These are phyloP conservation scores for Clarireedia homoeocarpa DNA, from an alignment of 2,329 filamentous ascomycete genomes.

Conservation along the genomic window DNA sequence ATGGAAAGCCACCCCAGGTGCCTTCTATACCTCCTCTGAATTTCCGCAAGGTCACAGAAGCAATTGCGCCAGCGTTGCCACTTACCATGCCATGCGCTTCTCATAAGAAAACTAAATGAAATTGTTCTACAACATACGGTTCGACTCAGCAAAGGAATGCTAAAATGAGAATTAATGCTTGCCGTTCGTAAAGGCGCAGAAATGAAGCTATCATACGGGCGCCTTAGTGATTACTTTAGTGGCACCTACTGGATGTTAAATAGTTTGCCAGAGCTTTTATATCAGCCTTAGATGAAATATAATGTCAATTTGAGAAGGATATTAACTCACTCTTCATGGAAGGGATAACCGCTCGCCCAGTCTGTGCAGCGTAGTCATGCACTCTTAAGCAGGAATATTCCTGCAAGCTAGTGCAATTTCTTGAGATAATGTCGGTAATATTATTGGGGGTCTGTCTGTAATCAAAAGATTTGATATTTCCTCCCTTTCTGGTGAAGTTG, in stretches of 20 bases:
- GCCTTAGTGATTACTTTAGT: background rate
- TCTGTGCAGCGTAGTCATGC: no score
- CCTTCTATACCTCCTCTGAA: constrained; percentile 6
- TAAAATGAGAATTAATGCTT: constrained; percentile 10
- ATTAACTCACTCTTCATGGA: no score
- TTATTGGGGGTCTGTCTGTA: no score
- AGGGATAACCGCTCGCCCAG: no score
- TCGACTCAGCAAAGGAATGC: constrained; percentile 11
- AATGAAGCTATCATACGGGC: constrained; percentile 1
- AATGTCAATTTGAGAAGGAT: background rate
- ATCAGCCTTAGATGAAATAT: background rate
- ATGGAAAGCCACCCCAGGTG: constrained; percentile 15
- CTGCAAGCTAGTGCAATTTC: no score
- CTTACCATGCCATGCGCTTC: background rate
- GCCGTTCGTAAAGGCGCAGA: constrained; percentile 18
- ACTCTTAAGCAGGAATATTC: no score
- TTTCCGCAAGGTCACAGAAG: background rate
- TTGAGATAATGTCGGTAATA: no score
- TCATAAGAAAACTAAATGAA: constrained; percentile 8
- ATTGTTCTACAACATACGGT: constrained; percentile 1
- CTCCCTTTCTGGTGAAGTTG: no score
- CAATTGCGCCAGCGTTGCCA: constrained; percentile 2
- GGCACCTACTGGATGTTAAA: background rate
- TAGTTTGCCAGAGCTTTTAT: background rate
- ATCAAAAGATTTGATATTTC: no score